Base-by-base conservation (phyloP, 306 rosid species). In the Casuarina equisetifolia region DNA sequence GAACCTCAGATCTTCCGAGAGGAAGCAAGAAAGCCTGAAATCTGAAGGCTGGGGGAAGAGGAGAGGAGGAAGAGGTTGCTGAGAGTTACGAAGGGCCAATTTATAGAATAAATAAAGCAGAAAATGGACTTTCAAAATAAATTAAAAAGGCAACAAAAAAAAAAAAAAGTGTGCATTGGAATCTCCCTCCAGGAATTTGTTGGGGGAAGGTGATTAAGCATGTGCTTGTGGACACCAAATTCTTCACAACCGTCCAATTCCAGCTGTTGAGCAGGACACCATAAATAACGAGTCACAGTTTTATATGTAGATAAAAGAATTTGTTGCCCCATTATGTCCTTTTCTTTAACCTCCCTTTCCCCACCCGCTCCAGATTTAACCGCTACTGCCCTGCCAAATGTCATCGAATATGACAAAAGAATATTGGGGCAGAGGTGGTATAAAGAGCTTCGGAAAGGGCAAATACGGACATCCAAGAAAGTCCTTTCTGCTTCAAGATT, bases 171-270 rank as follows among this genome's bases (percentile, higher is more conserved):
- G 71, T 44, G 77, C 81, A 75, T 92, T 25, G 86, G 90, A 89
- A 86, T 88, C 87, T 82, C 80, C 80, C 82, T 72, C 81, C 77
- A 53, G 78, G 40, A 32, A 78, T 82, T 86, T 69, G 80, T 80
- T 76, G 79, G 58, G 82, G 69, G 63, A 55, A 38, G 72, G 40
- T 19, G 81, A 79, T 61, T 48, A 59, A 79, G 74, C 76, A 77
- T 51, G 84, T 54, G 83, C 53, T 25, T 78, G 82, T 52, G 70
- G 63, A 69, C 77, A 77, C 69, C 25, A 63, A 77, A 48, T 78
- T 78, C 70, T 81, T 59, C 72, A 69, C 54, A 75, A 63, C 73
- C 36, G 52, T 80, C 88, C 84, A 82, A 75, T 82, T 80, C 78
- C 85, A 86, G 84, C 90, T 78, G 80, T 85, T 2, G 80, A 61